Percentiles rank a stretch among this genome's conserved stretches.
Evolutionary conservation across 1,284 basidiomycete species (phyloP).

Genomic region (Tilletia indica): DNA sequence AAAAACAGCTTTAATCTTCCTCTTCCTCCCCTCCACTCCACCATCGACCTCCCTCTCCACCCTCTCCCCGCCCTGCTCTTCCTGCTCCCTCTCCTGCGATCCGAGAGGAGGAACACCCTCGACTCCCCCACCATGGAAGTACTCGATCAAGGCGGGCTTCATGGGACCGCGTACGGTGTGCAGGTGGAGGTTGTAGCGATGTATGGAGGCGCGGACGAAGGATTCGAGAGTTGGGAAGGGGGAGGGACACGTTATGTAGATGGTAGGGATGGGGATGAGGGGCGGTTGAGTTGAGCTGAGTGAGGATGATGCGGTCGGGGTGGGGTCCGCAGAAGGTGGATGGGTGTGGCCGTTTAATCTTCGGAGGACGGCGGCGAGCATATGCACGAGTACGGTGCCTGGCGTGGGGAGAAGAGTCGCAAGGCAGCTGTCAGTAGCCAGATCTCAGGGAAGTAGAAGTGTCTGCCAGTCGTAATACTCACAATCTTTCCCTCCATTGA

Average conservation of each 20-base stretch:
- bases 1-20: slow-evolving; percentile 70
- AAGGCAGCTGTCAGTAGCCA: background rate
- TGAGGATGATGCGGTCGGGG: slow-evolving; percentile 42
- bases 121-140: slow-evolving; percentile 61
- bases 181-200: slow-evolving; percentile 75
- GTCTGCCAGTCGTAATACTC: background rate
- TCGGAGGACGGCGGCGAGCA: slow-evolving; percentile 72
- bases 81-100: background rate
- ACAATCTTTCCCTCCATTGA: slow-evolving; percentile 95
- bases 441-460: background rate
- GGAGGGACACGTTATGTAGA: slow-evolving; percentile 86
- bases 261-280: slow-evolving; percentile 64
- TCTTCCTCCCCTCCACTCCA: background rate
- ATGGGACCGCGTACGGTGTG: slow-evolving; percentile 76
- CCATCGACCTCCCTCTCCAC: slow-evolving; percentile 17
- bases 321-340: background rate
- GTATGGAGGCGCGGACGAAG: slow-evolving; percentile 66
- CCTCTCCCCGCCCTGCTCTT: background rate
- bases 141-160: slow-evolving; percentile 74
- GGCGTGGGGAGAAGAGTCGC: slow-evolving; percentile 6
- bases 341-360: slow-evolving; percentile 46
- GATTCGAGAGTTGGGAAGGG: slow-evolving; percentile 80
- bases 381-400: slow-evolving; percentile 85
- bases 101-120: slow-evolving; percentile 15
- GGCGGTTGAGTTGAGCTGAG: background rate